Evolutionary conservation across 2,329 filamentous ascomycete species (phyloP), one percentile per base, ranked within the genome.

Genomic region (Lachnellula subtilissima): DNA sequence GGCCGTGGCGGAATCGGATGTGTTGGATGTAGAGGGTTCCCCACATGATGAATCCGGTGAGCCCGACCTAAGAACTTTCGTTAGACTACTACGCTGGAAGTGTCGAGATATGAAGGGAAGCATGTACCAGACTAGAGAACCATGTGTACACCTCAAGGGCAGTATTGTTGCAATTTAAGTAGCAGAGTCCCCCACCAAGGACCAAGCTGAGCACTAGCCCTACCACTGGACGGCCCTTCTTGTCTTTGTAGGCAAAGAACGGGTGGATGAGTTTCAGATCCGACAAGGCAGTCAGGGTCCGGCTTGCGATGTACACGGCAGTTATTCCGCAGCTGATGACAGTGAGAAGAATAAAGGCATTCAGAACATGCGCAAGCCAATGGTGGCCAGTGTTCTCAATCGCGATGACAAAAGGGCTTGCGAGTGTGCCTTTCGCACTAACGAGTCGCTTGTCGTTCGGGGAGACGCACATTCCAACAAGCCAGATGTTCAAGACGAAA

Each of bases 21-120:
- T 85, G 82, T 0, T 81, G 75, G 2, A 83, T 70, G 68, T 81
- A 85, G 66, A 84, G 83, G 59, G 78, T 85, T 43, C 80, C 82
- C 87, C 87, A 91, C 28, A 86, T 86, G 71, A 89, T 87, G 67
- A 91, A 82, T 57, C 81, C 85, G 1, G 83, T 81, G n/a, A 90
- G 79, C 47, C 85, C 86, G 0, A 85, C 28, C 28, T 32, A 32
- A 32, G 28, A 32, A 32, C 9, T 32, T 9, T 32, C 8, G 8
- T 32, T 9, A 32, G 28, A 32, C 28, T 32, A 9, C 8, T 32
- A 9, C 28, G 8, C 8, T 32, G 3, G 28, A 32, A 1, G 28
- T 8, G 28, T 32, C 9, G 2, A 32, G 28, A 3, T 32, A 32
- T 32, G 28, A 32, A 32, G 28, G 7, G 8, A 9, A 9, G 28